Evolutionary conservation across 768 basidiomycete species (phyloP), one percentile per base, ranked within the genome.

Genomic region (Lactarius indigo): DNA sequence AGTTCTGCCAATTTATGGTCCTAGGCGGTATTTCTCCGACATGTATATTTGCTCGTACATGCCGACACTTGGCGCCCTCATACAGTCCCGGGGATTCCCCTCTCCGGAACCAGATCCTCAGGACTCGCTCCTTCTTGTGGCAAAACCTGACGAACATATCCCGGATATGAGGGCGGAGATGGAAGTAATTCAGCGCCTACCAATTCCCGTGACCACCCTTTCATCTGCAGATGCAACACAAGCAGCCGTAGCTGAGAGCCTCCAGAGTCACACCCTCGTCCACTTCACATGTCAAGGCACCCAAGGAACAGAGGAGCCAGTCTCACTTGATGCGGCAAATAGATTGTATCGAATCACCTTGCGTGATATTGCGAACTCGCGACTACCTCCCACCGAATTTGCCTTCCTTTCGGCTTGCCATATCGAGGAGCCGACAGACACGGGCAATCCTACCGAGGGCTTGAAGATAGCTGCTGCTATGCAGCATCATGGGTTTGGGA

Each of bases 401-500:
- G 65, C 58, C 15, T 35, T 69, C 33, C 65, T 69, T 17, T 42
- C 68, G 17, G 41, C 37, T 10, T 50, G 61, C 31, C 50, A 59
- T 23, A 66, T 39, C 7, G 65, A 65, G 7, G 41, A 37, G 6
- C 39, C 17, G 35, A 52, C 30, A 13, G 39, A 61, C 5, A 26
- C 30, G 23, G n/a, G 12, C 9, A 47, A 60, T n/a, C 50, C 59
- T 5, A 69, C 60, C 20, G 70, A 71, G 31, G 60, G 41, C 0
- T 17, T 70, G 28, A 31, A 59, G 39, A 61, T 70, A 9, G 57
- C 68, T 6, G 61, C 64, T 13, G 68, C 64, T 3, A 65, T 70
- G 69, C 68, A 69, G 26, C 54, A 50, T 9, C 58, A 54, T 30
- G 70, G 70, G n/a, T 70, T 69, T 44, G 31, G 64, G 1, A 63